Evolutionary conservation across 2,329 filamentous ascomycete species (phyloP).

Genomic region (Keithomyces neogunnii): DNA sequence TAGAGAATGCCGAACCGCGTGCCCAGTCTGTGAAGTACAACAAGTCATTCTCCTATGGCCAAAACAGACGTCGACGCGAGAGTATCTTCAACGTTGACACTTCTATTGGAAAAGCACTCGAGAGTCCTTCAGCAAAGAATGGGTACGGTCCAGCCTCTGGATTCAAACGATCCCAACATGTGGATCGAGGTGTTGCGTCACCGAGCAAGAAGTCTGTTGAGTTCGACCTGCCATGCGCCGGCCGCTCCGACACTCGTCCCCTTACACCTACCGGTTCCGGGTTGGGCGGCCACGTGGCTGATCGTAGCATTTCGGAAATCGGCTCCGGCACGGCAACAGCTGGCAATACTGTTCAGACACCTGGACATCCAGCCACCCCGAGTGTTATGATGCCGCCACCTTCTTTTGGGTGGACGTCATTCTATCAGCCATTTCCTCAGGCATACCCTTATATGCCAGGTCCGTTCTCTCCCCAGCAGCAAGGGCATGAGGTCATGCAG

Average conservation of each 20-base stretch:
- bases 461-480: background rate
- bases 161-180: background rate
- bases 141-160: background rate
- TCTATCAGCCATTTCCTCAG: background rate
- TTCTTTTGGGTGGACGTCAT: background rate
- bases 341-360: background rate
- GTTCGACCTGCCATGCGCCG: conserved; percentile 5
- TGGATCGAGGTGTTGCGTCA: background rate
- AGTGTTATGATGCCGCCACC: background rate
- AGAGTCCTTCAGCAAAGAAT: background rate
- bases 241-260: background rate
- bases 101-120: conserved; percentile 1
- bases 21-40: background rate
- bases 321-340: background rate
- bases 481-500: background rate
- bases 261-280: too few relatives aligned
- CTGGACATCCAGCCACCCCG: background rate
- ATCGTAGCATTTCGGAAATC: background rate
- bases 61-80: conserved; percentile 5
- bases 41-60: conserved; percentile 2
- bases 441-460: background rate
- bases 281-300: background rate
- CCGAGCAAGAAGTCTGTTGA: conserved; percentile 9
- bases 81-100: conserved; percentile 7
- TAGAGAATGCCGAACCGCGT: background rate